These are phyloP conservation scores for Hymenochaete sp. DNA, from an alignment of 1,284 basidiomycete species.

Conservation along the genomic window DNA sequence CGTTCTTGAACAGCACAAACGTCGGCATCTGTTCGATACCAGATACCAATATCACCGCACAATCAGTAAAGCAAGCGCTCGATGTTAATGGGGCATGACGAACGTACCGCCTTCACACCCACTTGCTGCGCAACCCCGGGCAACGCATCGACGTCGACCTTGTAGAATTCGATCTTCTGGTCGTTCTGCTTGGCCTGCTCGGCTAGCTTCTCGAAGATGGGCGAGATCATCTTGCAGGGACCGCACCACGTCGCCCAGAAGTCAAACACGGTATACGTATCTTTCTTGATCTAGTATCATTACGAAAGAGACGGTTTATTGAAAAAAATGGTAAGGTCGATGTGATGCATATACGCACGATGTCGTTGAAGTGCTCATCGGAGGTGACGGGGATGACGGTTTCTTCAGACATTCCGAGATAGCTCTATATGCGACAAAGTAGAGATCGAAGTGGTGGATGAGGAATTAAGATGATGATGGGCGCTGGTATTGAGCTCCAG, in stretches of 20 bases:
- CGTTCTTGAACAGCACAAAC: conserved; percentile 66
- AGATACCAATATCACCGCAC: conserved; percentile 1
- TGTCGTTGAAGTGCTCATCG: too few relatives aligned
- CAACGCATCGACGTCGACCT: conserved; percentile 72
- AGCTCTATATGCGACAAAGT: too few relatives aligned
- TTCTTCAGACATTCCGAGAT: too few relatives aligned
- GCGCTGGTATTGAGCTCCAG: too few relatives aligned
- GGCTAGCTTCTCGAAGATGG: conserved; percentile 70
- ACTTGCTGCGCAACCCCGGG: conserved; percentile 50
- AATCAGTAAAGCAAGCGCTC: conserved; percentile 1
- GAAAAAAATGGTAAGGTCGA: too few relatives aligned
- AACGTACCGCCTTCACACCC: conserved; percentile 60
- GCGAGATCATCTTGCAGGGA: conserved; percentile 72
- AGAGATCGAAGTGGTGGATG: too few relatives aligned
- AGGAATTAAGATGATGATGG: too few relatives aligned
- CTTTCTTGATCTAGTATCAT: conserved; percentile 51
- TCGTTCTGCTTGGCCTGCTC: conserved; percentile 24
- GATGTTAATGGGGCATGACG: background rate
- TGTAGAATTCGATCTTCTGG: conserved; percentile 61
- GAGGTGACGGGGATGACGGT: too few relatives aligned
- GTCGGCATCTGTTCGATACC: conserved; percentile 65
- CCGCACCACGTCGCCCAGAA: conserved; percentile 73
- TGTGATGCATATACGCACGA: too few relatives aligned
- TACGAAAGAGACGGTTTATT: too few relatives aligned
- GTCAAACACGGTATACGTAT: conserved; percentile 60